A percentile compares a stretch with the other conserved stretches of the same genome.
phyloP scores from a whole-genome alignment of 495 filamentous ascomycete genomes.

The Trichoderma orchidacearum region DNA sequence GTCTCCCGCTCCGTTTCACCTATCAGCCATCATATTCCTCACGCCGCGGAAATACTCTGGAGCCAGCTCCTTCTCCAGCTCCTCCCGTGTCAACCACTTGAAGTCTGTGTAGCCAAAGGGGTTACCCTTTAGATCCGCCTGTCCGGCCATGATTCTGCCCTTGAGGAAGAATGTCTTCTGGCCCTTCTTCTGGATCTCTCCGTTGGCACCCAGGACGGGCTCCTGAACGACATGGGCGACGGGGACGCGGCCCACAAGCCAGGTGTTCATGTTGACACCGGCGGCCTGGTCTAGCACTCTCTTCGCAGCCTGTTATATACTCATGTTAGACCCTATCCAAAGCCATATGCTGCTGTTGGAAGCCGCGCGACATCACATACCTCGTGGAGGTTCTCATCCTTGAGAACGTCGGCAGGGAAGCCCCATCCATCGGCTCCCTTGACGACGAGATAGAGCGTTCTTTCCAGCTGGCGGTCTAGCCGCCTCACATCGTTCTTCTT shows the following conservation, averaged over 20 bases:
- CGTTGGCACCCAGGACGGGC: conserved; percentile 22
- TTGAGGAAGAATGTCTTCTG: conserved; percentile 95
- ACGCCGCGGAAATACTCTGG: conserved; percentile 57
- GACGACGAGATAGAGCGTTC: conserved; percentile 80
- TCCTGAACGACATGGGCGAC: conserved; percentile 59
- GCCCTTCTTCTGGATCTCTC: conserved; percentile 28
- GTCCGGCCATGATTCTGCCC: conserved; percentile 89
- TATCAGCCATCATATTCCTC: conserved; percentile 66
- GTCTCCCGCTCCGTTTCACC: conserved; percentile 19
- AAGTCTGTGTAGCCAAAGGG: conserved; percentile 63
- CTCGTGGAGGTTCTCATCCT: conserved; percentile 63
- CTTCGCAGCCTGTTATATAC: conserved; percentile 53
- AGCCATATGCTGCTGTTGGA: conserved; percentile 6
- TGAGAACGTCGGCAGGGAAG: conserved; percentile 58
- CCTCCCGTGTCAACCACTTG: conserved; percentile 83
- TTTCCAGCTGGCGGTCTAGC: conserved; percentile 59
- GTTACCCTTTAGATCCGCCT: conserved; percentile 67
- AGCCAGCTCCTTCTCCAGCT: conserved; percentile 52
- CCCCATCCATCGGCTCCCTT: conserved; percentile 57
- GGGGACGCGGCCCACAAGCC: conserved; percentile 86
- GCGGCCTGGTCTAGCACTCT: conserved; percentile 61
- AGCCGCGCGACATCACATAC: conserved; percentile 35
- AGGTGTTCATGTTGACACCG: conserved; percentile 97
- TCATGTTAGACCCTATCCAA: not conserved
- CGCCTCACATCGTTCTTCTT: conserved; percentile 55